Base-by-base conservation (phyloP, 129 eudicot species). In the Centella asiatica region DNA sequence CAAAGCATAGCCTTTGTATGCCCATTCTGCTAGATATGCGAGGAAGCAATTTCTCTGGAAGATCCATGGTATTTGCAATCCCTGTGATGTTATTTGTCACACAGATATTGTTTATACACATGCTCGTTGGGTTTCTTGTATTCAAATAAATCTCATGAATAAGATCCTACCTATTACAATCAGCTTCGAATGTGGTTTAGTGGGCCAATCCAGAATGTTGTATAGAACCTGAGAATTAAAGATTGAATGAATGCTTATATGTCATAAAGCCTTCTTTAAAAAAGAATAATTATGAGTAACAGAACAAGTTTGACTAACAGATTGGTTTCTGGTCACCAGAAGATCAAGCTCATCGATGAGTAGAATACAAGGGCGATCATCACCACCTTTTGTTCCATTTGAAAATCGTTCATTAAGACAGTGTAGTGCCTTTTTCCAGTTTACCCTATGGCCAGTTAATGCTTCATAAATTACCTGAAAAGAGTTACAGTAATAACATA, bases 121-220 rank as follows among this genome's bases (percentile, higher is more conserved):
- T 34, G 60, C 54, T 60, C 32, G 37, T 29, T 53, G 12, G 42
- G 29, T 47, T 22, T 11, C 42, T 15, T n/a, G 62, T 39, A 33
- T 44, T 40, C 45, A 1, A 24, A 44, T 62, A 24, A 34, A 36
- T 22, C 32, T n/a, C n/a, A n/a, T n/a, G 28, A 62, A 28, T 10
- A 46, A 52, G 61, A 44, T 57, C 72, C 25, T 54, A 86, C 97
- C 99, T 72, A 93, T 93, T 50, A 93, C 94, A 64, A 93, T 77
- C 71, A 93, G 71, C 65, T 87, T 92, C 62, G 99, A 92, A 71
- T 87, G 70, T 22, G 95, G 92, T 75, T 78, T 84, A 23, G 85
- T 87, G 28, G 99, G 99, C 99, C 99, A 92, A 78, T 92, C 99
- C 76, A 92, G 99, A 70, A 92, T 85, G 81, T 92, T 92, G 88